phyloP scores from a whole-genome alignment of 257 asterid species.

The Misopates orontium region DNA sequence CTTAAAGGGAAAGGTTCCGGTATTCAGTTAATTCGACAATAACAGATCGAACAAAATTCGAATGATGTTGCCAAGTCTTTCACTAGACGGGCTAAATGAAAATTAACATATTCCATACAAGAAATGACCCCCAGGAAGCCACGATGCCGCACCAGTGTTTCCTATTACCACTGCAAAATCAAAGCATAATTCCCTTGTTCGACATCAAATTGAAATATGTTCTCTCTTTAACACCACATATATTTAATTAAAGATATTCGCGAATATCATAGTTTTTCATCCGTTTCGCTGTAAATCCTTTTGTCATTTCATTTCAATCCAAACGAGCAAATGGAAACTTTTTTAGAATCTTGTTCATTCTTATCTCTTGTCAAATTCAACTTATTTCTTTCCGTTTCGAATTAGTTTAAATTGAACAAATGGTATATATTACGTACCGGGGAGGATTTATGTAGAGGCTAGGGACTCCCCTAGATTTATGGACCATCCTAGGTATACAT shows the following conservation, averaged over 20 bases:
- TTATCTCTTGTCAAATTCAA: not conserved
- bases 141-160: constrained; percentile 21
- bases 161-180: constrained; percentile 19
- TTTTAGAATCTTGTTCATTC: not conserved
- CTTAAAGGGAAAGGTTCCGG: too few relatives aligned
- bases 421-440: too few relatives aligned
- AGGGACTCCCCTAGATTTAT: too few relatives aligned
- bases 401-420: not conserved
- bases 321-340: constrained; percentile 19
- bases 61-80: not conserved
- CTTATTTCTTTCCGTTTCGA: not conserved
- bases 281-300: not conserved
- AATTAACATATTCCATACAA: constrained; percentile 15
- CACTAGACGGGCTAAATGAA: too few relatives aligned
- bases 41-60: too few relatives aligned
- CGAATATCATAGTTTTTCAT: constrained; percentile 21
- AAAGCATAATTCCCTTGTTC: constrained; percentile 18
- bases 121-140: constrained; percentile 16
- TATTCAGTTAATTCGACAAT: too few relatives aligned
- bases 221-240: too few relatives aligned
- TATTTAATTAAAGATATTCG: too few relatives aligned
- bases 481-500: too few relatives aligned
- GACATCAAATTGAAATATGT: constrained; percentile 26
- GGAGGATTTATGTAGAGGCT: too few relatives aligned
- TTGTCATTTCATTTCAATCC: constrained; percentile 29